Percentiles rank a stretch among this genome's conserved stretches.
These are phyloP conservation scores for Globisporangium spiculum DNA, from an alignment of 352 stramenopile species.

Conservation along the genomic window DNA sequence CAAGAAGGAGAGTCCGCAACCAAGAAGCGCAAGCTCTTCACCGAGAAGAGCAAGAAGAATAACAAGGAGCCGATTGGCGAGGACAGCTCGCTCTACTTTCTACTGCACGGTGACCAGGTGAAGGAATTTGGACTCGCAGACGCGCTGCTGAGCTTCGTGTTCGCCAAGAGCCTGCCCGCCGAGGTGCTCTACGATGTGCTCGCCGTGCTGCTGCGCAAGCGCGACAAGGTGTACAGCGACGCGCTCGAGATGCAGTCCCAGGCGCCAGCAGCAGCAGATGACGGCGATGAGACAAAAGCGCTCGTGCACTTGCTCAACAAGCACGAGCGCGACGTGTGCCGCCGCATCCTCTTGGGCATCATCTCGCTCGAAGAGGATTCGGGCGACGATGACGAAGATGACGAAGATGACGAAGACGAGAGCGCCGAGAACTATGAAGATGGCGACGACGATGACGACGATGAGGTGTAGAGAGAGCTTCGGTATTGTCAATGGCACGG, in stretches of 20 bases:
- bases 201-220: slow-evolving; percentile 51
- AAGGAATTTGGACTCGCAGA: slow-evolving; percentile 63
- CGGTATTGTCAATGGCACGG: not conserved
- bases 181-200: slow-evolving; percentile 68
- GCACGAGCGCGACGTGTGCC: slow-evolving; percentile 55
- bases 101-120: slow-evolving; percentile 43
- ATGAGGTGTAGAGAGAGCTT: not conserved
- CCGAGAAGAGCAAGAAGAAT: slow-evolving; percentile 11
- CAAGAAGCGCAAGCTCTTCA: slow-evolving; percentile 45
- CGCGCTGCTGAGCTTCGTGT: slow-evolving; percentile 61
- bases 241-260: slow-evolving; percentile 20
- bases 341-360: slow-evolving; percentile 58
- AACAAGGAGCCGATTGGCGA: slow-evolving; percentile 4
- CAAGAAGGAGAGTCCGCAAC: slow-evolving; percentile 23
- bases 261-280: not conserved
- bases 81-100: slow-evolving; percentile 42
- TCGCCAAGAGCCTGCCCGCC: slow-evolving; percentile 43
- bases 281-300: not conserved
- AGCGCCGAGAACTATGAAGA: slow-evolving; percentile 7
- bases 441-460: not conserved
- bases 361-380: slow-evolving; percentile 60
- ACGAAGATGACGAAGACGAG: slow-evolving; percentile 17
- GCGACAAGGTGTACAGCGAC: slow-evolving; percentile 65
- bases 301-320: slow-evolving; percentile 30
- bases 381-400: slow-evolving; percentile 33